Percentiles rank a stretch among this genome's conserved stretches.
These are phyloP conservation scores for Phialophora verrucosa DNA, from an alignment of 2,329 filamentous ascomycete genomes.

Conservation along the genomic window DNA sequence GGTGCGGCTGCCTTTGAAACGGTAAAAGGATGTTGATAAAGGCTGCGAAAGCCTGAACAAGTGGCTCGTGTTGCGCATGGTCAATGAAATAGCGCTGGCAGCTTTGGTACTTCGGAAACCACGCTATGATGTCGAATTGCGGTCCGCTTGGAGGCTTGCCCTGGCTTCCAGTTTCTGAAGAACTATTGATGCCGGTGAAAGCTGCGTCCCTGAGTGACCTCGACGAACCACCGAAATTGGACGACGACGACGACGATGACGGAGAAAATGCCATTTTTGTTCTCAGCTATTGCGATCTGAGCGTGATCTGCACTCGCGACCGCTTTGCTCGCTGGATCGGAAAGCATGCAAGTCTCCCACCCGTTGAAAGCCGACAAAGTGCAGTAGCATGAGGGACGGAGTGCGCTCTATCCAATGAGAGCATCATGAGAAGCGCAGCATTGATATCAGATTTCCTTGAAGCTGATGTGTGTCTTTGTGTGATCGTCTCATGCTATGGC, in stretches of 20 bases:
- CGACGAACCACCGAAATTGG: conserved; percentile 23
- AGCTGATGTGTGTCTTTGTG: conserved; percentile 10
- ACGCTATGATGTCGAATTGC: conserved; percentile 75
- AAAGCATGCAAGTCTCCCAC: conserved; percentile 21
- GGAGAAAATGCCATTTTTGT: conserved; percentile 37
- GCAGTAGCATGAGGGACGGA: conserved; percentile 12
- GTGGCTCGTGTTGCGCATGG: conserved; percentile 79
- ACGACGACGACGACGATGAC: conserved; percentile 40
- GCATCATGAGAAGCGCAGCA: conserved; percentile 21
- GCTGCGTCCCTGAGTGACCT: conserved; percentile 30
- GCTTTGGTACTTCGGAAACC: conserved; percentile 88
- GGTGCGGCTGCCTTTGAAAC: conserved; percentile 70
- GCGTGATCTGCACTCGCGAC: conserved; percentile 5
- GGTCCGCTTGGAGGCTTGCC: conserved; percentile 47
- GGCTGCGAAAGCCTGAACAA: conserved; percentile 85
- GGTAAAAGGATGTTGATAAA: conserved; percentile 92
- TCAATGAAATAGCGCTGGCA: conserved; percentile 93
- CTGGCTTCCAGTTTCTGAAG: conserved; percentile 21
- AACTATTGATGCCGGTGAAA: conserved; percentile 33
- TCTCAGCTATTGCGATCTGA: neutral
- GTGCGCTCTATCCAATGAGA: conserved; percentile 7
- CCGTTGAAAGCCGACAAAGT: conserved; percentile 3
- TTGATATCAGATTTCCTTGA: conserved; percentile 15
- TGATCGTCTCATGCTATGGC: conserved; percentile 17
- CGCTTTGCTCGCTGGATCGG: neutral